Evolutionary conservation across 2,329 filamentous ascomycete genomes (phyloP).

Genomic region (Monilinia fructigena): DNA sequence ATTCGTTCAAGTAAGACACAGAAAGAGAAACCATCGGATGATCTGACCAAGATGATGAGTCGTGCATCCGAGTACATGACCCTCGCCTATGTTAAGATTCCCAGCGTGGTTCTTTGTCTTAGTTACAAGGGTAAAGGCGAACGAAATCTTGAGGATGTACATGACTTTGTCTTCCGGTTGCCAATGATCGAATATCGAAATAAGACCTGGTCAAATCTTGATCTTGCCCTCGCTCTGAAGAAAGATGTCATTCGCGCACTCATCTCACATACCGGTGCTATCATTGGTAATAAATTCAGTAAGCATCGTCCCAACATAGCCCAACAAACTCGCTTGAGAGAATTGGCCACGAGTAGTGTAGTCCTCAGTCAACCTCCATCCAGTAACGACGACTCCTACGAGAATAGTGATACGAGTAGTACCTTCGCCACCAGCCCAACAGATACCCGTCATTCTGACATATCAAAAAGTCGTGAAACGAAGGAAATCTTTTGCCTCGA

Average conservation of each 20-base stretch:
- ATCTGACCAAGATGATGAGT: conserved; percentile 93
- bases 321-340: conserved; percentile 75
- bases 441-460: conserved; percentile 31
- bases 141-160: conserved; percentile 93
- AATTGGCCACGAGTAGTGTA: conserved; percentile 68
- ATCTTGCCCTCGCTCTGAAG: conserved; percentile 88
- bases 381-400: conserved; percentile 36
- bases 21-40: conserved; percentile 71
- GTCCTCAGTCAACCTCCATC: conserved; percentile 36
- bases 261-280: conserved; percentile 92
- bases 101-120: conserved; percentile 90
- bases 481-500: conserved; percentile 37
- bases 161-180: conserved; percentile 95
- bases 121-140: conserved; percentile 96
- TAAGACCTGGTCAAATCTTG: conserved; percentile 98
- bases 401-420: conserved; percentile 39
- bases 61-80: conserved; percentile 98
- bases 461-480: conserved; percentile 34
- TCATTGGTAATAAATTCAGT: conserved; percentile 95
- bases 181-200: conserved; percentile 94
- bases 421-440: conserved; percentile 33
- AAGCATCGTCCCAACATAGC: conserved; percentile 80
- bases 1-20: conserved; percentile 51
- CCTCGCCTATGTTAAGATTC: conserved; percentile 90
- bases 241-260: conserved; percentile 91